Percentiles rank a stretch among this genome's conserved stretches.
These are phyloP conservation scores for Miscanthus lutarioriparius DNA, from an alignment of 176 grass and related monocot species.

Conservation along the genomic window DNA sequence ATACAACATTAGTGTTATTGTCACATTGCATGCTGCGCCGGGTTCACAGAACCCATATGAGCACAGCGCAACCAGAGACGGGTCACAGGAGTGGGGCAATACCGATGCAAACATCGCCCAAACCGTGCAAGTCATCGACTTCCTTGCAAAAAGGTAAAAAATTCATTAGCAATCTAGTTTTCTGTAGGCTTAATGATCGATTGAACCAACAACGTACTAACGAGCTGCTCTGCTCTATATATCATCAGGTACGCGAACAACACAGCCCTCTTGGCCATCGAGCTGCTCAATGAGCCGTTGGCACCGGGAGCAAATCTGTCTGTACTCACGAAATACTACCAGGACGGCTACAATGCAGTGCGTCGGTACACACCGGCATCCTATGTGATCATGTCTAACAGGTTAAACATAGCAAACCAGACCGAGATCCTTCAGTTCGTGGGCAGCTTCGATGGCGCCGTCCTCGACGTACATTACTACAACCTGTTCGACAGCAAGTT, in stretches of 20 bases:
- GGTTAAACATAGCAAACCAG: constrained; percentile 15
- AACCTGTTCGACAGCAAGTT: constrained; percentile 34
- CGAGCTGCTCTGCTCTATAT: no score
- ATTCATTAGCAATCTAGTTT: no score
- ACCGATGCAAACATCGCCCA: constrained; percentile 41
- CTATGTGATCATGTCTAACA: constrained; percentile 73
- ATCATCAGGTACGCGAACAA: constrained; percentile 46
- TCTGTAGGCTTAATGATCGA: no score
- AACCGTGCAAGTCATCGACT: constrained; percentile 49
- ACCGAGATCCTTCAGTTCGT: constrained; percentile 50
- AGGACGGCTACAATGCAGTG: constrained; percentile 54
- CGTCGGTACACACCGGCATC: constrained; percentile 44
- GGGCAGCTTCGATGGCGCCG: background rate
- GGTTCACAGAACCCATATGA: constrained; percentile 52
- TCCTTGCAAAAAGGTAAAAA: constrained; percentile 38
- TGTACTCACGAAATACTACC: constrained; percentile 60
- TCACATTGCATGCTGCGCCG: constrained; percentile 43
- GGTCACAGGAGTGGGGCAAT: constrained; percentile 39
- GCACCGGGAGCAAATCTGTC: constrained; percentile 39
- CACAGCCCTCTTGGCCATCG: constrained; percentile 52
- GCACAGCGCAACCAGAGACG: constrained; percentile 47
- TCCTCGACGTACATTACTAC: constrained; percentile 66
- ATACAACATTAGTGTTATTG: constrained; percentile 44
- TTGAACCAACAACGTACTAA: no score
- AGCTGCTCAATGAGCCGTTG: constrained; percentile 69